Conservation (phyloP, 306 rosid species). For the Citrullus mucosospermus region DNA sequence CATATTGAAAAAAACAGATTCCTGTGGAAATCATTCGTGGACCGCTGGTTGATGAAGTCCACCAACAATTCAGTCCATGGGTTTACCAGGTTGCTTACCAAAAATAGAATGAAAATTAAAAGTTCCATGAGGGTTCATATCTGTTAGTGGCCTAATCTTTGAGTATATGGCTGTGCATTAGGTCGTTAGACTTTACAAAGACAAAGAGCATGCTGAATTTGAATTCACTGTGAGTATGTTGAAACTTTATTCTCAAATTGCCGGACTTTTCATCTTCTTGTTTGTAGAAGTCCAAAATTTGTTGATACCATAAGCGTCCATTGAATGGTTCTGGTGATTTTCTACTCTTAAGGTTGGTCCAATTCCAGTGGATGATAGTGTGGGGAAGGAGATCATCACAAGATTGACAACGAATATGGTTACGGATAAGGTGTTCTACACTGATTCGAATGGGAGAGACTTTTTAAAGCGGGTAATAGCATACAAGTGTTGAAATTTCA, state of each 20-base stretch:
- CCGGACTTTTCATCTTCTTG: neutral
- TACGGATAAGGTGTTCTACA: constrained; percentile 60
- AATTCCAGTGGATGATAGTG: constrained; percentile 57
- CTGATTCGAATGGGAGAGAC: constrained; percentile 90
- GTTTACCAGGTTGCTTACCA: constrained; percentile 52
- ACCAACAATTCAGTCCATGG: constrained; percentile 67
- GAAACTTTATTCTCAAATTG: neutral
- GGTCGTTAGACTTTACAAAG: constrained; percentile 75
- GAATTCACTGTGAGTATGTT: constrained; percentile 67
- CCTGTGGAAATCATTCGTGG: constrained; percentile 53
- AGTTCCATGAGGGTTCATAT: neutral
- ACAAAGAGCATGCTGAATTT: constrained; percentile 77
- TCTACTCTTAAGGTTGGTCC: constrained; percentile 72
- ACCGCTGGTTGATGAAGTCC: constrained; percentile 58
- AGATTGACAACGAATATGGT: constrained; percentile 60
- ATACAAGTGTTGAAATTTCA: neutral
- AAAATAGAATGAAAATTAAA: neutral
- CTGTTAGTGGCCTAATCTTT: neutral
- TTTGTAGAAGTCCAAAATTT: neutral
- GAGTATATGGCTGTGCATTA: constrained; percentile 13
- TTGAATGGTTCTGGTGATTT: constrained; percentile 15
- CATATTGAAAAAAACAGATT: constrained; percentile 23
- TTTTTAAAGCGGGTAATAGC: constrained; percentile 64
- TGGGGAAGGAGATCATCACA: constrained; percentile 83
- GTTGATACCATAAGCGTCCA: neutral